phyloP scores from a whole-genome alignment of 2,329 filamentous ascomycete species.

The Huntiella abstrusa region DNA sequence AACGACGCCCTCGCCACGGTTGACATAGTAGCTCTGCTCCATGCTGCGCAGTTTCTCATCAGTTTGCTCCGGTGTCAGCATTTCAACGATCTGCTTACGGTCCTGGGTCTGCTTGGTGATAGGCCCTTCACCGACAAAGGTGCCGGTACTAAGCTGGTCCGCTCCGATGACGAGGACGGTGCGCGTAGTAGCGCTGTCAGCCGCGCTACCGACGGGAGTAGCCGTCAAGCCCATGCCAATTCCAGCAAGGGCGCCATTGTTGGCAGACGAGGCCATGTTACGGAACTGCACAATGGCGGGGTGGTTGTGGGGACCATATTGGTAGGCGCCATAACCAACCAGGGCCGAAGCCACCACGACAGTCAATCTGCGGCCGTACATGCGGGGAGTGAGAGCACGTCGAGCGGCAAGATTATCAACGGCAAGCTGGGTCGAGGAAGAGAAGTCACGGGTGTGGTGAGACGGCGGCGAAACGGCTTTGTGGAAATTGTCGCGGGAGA shows the following conservation, averaged over 20 bases:
- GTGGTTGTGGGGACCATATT: constrained; percentile 28
- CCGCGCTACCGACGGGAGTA: constrained; percentile 14
- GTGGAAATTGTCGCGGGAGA: background rate
- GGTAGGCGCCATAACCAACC: constrained; percentile 55
- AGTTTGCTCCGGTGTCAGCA: constrained; percentile 89
- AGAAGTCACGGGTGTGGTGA: background rate
- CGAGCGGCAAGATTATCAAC: background rate
- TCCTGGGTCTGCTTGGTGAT: constrained; percentile 77
- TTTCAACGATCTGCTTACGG: constrained; percentile 73
- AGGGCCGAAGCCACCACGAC: constrained; percentile 50
- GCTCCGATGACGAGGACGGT: constrained; percentile 76
- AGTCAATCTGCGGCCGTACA: constrained; percentile 54
- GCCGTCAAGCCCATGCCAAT: constrained; percentile 1
- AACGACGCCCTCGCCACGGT: constrained; percentile 74
- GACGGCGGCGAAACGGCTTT: background rate
- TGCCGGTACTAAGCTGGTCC: constrained; percentile 75
- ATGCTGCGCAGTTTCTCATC: constrained; percentile 74
- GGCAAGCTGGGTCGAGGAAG: background rate
- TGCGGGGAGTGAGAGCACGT: constrained; percentile 39
- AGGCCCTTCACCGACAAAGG: constrained; percentile 67
- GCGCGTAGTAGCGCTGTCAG: constrained; percentile 29
- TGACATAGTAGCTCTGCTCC: constrained; percentile 82
- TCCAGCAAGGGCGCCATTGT: constrained; percentile 11
- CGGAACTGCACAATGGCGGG: constrained; percentile 19
- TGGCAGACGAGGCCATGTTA: constrained; percentile 12